A percentile compares a stretch with the other conserved stretches of the same genome.
Evolutionary conservation across 139 green algal genomes (phyloP).

Genomic region (Picochlorum costavermella): DNA sequence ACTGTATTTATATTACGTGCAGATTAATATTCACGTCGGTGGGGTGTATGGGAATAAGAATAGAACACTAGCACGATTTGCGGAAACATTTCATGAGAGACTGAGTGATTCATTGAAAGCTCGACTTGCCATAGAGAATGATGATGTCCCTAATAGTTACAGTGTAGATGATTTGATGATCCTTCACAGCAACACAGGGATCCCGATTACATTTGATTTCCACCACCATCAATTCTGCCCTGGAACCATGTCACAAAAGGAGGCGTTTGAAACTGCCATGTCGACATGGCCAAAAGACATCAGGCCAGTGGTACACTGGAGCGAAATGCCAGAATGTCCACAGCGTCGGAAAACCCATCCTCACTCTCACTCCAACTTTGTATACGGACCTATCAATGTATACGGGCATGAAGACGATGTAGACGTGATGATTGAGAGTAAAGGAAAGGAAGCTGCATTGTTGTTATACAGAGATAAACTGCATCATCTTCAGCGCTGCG

Average conservation of each 20-base stretch:
- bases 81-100: conserved; percentile 24
- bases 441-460: conserved; percentile 52
- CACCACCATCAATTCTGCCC: conserved; percentile 52
- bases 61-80: conserved; percentile 39
- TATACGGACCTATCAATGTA: conserved; percentile 46
- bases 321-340: conserved; percentile 20
- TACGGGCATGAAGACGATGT: conserved; percentile 36
- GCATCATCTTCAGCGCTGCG: background rate
- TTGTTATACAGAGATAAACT: conserved; percentile 21
- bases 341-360: background rate
- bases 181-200: conserved; percentile 16
- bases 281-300: conserved; percentile 44
- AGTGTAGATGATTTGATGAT: conserved; percentile 36
- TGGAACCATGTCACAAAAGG: conserved; percentile 25
- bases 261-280: conserved; percentile 37
- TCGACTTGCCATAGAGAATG: conserved; percentile 56
- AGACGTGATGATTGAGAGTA: conserved; percentile 55
- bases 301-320: conserved; percentile 20
- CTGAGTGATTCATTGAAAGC: conserved; percentile 36
- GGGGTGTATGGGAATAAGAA: conserved; percentile 42
- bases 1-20: background rate
- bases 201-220: conserved; percentile 63
- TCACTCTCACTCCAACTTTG: conserved; percentile 15
- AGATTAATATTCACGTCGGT: conserved; percentile 65
- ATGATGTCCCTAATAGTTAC: conserved; percentile 42